These are phyloP conservation scores for Westerdykella aurantiaca DNA, from an alignment of 2,329 filamentous ascomycete species.

Conservation along the genomic window DNA sequence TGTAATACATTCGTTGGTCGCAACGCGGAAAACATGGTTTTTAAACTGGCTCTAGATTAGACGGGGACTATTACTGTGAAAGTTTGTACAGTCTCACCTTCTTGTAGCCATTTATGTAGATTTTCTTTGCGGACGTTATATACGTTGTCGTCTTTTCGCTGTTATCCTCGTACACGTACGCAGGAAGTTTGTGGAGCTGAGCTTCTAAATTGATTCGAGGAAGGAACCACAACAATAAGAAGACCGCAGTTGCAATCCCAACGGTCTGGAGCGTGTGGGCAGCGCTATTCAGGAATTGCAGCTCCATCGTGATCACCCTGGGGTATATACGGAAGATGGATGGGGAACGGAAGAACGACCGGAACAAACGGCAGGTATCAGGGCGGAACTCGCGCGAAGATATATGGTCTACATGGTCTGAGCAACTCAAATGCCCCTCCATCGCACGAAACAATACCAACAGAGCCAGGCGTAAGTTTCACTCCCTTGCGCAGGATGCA, in stretches of 20 bases:
- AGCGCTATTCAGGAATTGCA: constrained; percentile 13
- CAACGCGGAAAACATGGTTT: constrained; percentile 20
- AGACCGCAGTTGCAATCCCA: constrained; percentile 19
- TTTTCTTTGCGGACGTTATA: constrained; percentile 16
- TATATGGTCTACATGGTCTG: no score
- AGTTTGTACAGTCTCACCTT: constrained; percentile 13
- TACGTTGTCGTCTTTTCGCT: constrained; percentile 20
- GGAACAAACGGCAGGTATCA: no score
- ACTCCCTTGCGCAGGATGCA: no score
- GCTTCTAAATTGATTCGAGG: constrained; percentile 17
- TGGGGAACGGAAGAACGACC: neutral
- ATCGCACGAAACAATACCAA: no score
- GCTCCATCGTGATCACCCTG: constrained; percentile 11
- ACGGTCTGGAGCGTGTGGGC: constrained; percentile 20
- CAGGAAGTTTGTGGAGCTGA: constrained; percentile 24
- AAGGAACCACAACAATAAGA: constrained; percentile 16
- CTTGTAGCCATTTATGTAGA: constrained; percentile 26
- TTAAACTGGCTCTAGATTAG: constrained; percentile 23
- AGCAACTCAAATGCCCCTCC: no score
- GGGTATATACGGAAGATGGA: neutral
- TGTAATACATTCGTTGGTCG: constrained; percentile 13
- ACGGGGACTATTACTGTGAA: no score
- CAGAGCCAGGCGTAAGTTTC: no score
- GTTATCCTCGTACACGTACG: constrained; percentile 5
- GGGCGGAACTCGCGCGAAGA: no score